These are phyloP conservation scores for Boeremia exigua DNA, from an alignment of 2,329 filamentous ascomycete species.

Conservation along the genomic window DNA sequence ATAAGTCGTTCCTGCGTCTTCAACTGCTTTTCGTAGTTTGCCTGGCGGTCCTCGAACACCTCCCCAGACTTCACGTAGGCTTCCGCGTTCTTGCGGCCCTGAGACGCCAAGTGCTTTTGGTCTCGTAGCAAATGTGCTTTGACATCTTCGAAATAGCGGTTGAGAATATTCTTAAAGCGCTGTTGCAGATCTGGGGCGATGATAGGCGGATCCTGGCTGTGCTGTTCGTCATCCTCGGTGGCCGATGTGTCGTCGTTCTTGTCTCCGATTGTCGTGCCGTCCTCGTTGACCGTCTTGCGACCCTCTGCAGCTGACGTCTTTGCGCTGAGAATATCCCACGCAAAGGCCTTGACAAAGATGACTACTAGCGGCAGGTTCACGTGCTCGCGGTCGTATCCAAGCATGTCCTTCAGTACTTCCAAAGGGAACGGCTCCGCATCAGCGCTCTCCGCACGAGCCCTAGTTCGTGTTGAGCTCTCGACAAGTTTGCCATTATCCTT, in stretches of 20 bases:
- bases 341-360: slow-evolving; percentile 93
- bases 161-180: slow-evolving; percentile 84
- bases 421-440: slow-evolving; percentile 91
- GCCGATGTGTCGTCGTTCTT: slow-evolving; percentile 60
- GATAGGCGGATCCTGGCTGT: slow-evolving; percentile 72
- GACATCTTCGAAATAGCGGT: slow-evolving; percentile 90
- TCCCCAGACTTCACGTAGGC: slow-evolving; percentile 98
- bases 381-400: slow-evolving; percentile 93
- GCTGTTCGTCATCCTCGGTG: slow-evolving; percentile 59
- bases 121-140: slow-evolving; percentile 88
- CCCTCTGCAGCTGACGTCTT: slow-evolving; percentile 74
- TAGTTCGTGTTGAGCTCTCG: slow-evolving; percentile 67
- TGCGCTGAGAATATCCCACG: slow-evolving; percentile 91
- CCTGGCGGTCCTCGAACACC: slow-evolving; percentile 95
- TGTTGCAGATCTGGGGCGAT: slow-evolving; percentile 78
- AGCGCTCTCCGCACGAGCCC: slow-evolving; percentile 65
- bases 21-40: slow-evolving; percentile 91
- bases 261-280: slow-evolving; percentile 69
- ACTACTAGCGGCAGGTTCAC: slow-evolving; percentile 89
- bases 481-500: slow-evolving; percentile 62
- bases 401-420: slow-evolving; percentile 95
- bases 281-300: slow-evolving; percentile 83
- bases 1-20: slow-evolving; percentile 92
- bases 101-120: slow-evolving; percentile 84
- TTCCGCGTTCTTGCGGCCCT: slow-evolving; percentile 94